These are phyloP conservation scores for Guillardia theta DNA, from an alignment of 78 protist genomes.

Conservation along the genomic window DNA sequence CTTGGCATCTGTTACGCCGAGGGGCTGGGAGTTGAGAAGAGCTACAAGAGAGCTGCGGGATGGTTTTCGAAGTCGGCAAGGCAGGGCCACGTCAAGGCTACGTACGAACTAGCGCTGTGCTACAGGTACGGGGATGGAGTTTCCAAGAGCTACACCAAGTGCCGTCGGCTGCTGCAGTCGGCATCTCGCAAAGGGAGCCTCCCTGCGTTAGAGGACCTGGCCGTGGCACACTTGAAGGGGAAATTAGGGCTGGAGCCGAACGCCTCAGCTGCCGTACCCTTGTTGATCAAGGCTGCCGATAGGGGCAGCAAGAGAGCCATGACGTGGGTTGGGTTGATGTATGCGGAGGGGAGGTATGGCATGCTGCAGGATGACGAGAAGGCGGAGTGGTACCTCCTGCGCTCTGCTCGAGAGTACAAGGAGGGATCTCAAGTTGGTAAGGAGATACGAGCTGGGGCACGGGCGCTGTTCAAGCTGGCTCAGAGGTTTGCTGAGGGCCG, in stretches of 20 bases:
- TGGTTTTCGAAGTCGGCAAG: neutral
- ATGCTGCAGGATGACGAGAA: neutral
- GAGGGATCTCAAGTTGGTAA: neutral
- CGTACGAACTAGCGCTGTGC: neutral
- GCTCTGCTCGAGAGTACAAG: neutral
- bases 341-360: neutral
- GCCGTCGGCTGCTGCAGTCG: neutral
- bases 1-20: neutral
- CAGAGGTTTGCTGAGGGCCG: neutral
- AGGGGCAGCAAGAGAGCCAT: neutral
- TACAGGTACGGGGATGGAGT: neutral
- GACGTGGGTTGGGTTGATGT: neutral
- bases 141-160: neutral
- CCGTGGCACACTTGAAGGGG: neutral
- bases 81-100: neutral
- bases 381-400: neutral
- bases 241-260: neutral
- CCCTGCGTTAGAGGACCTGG: neutral
- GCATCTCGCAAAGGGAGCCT: neutral
- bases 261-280: neutral
- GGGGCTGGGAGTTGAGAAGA: neutral
- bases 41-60: neutral
- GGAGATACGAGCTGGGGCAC: neutral
- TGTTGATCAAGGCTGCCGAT: neutral
- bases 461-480: neutral